These are phyloP conservation scores for Periconia sp. DNA, from an alignment of 2,329 filamentous ascomycete genomes.

Conservation along the genomic window DNA sequence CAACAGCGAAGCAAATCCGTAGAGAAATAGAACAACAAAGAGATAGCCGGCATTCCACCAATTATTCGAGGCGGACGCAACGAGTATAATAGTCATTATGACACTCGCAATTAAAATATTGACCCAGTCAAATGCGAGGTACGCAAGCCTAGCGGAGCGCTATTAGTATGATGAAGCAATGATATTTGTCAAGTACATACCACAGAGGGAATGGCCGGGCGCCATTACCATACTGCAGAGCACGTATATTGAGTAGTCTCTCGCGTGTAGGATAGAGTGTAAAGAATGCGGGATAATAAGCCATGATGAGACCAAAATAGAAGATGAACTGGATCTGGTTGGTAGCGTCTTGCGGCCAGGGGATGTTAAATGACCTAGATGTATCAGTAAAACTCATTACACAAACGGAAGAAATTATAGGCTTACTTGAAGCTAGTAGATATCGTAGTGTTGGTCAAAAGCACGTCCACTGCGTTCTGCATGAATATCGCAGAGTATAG, in stretches of 20 bases:
- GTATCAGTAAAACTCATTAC: neutral
- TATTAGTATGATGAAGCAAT: constrained; percentile 1
- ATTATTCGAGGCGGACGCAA: constrained; percentile 57
- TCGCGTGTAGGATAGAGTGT: constrained; percentile 83
- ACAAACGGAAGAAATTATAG: neutral
- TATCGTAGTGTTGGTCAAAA: constrained; percentile 72
- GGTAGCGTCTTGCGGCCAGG: constrained; percentile 21
- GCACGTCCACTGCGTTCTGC: constrained; percentile 88
- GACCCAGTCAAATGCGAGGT: constrained; percentile 77
- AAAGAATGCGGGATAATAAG: constrained; percentile 82
- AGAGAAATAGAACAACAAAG: constrained; percentile 78
- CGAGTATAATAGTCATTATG: constrained; percentile 70
- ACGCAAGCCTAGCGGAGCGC: constrained; percentile 60
- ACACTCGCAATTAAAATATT: constrained; percentile 70
- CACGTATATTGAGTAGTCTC: constrained; percentile 74
- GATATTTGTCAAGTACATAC: constrained; percentile 40
- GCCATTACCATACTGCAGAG: constrained; percentile 86
- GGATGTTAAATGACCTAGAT: constrained; percentile 20
- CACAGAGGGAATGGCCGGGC: constrained; percentile 80
- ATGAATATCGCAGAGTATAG: constrained; percentile 72
- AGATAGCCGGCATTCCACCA: constrained; percentile 82
- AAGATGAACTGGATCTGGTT: constrained; percentile 73
- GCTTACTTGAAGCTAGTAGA: constrained; percentile 60
- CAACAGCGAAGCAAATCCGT: constrained; percentile 76
- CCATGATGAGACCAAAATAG: constrained; percentile 80